Percentiles rank a stretch among this genome's conserved stretches.
phyloP scores from a whole-genome alignment of 2,329 filamentous ascomycete genomes.

The Fusarium piperis region DNA sequence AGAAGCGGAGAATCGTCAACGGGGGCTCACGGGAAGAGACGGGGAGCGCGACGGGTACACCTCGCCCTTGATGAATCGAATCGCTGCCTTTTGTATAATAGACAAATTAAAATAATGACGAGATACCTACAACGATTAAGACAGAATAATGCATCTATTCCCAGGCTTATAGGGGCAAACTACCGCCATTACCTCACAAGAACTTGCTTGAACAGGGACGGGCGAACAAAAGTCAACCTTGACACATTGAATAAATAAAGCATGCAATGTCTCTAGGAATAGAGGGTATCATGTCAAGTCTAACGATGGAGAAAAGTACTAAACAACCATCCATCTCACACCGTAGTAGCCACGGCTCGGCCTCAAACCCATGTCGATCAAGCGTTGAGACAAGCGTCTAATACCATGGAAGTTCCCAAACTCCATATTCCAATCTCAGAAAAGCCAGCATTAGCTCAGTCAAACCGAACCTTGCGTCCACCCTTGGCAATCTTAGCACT shows the following conservation, averaged over 20 bases:
- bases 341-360: background rate
- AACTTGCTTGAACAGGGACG: background rate
- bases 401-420: background rate
- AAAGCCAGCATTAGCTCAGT: slow-evolving; percentile 34
- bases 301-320: slow-evolving; percentile 17
- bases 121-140: slow-evolving; percentile 24
- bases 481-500: slow-evolving; percentile 65
- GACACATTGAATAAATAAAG: background rate
- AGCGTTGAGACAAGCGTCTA: background rate
- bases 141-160: background rate
- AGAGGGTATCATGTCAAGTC: slow-evolving; percentile 40
- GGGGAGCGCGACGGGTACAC: slow-evolving; percentile 69
- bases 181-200: background rate
- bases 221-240: background rate
- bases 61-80: slow-evolving; percentile 50
- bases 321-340: background rate
- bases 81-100: background rate
- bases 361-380: background rate
- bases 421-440: background rate
- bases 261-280: slow-evolving; percentile 31
- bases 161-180: background rate
- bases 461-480: slow-evolving; percentile 58
- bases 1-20: slow-evolving; percentile 74
- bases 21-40: slow-evolving; percentile 65
- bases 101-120: slow-evolving; percentile 43